Base-by-base conservation (phyloP, 495 filamentous ascomycete species). In the Aspergillus conjunctus region DNA sequence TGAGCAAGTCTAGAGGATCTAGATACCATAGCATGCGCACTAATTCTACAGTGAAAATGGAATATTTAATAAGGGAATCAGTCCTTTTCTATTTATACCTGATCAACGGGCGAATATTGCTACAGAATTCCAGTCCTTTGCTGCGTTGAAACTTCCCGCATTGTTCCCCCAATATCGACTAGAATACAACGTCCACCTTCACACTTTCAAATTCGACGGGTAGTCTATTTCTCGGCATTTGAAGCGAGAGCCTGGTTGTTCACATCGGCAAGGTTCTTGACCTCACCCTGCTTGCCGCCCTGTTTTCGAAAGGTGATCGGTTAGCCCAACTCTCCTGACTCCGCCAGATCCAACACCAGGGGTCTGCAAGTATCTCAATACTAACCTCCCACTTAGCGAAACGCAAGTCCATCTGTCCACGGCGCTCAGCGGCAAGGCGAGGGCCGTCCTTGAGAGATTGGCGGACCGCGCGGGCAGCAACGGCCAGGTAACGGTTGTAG, bases 361-460 rank as follows among this genome's bases (percentile, higher is more conserved):
- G 21, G 6, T 20, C 14, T 11, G 51, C 14, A 18, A n/a, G 30
- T 4, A 12, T 46, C 51, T 30, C 17, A 17, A 31, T 62, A 87
- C 90, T 85, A 72, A 99, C 94, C 85, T 91, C 83, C 94, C 94
- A 99, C 84, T 95, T 96, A 58, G 93, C 87, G 69, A 96, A 97
- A 79, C 87, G 87, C 60, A 99, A 78, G 41, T 98, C 93, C 83
- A 87, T 88, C 76, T 90, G 85, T 61, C 91, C 92, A 76, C 95
- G 87, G 68, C 90, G 87, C 86, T 98, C 94, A 46, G 94, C 92
- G 64, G 77, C 75, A 56, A 97, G 73, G 75, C 94, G 84, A 79
- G 88, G 87, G 43, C 90, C 89, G 68, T 99, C 95, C 84, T 98
- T 97, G 72, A 99, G 85, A 74, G 90, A 94, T 64, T 92, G 88